phyloP scores from a whole-genome alignment of 768 basidiomycete species.

The Lactarius vividus region DNA sequence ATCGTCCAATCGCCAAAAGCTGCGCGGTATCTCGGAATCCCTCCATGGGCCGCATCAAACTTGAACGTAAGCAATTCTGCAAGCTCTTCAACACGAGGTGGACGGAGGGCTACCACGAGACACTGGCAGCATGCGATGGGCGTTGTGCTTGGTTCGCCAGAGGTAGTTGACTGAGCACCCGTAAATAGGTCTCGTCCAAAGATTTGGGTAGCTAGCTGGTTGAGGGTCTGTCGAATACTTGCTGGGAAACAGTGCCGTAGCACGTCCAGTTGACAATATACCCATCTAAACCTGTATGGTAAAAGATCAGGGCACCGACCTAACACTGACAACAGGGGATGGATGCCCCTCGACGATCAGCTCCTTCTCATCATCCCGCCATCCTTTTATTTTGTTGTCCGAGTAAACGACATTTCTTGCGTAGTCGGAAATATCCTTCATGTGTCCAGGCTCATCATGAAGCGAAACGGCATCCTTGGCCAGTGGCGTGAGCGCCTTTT shows the following conservation, averaged over 20 bases:
- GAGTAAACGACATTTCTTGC: neutral
- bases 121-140: neutral
- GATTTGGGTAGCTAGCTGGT: neutral
- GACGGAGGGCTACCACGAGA: neutral
- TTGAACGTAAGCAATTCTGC: neutral
- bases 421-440: neutral
- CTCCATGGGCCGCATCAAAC: neutral
- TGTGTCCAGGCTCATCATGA: neutral
- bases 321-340: accelerated
- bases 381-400: neutral
- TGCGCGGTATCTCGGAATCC: neutral
- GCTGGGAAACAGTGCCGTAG: neutral
- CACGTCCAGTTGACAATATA: neutral
- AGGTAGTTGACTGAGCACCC: neutral
- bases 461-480: neutral
- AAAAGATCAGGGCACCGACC: neutral
- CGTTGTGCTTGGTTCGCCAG: neutral
- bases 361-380: neutral
- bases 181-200: neutral
- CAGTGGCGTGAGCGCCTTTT: neutral
- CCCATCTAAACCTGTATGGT: neutral
- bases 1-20: neutral
- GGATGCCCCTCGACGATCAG: neutral
- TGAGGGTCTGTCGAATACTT: neutral
- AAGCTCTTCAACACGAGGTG: neutral